Conservation (phyloP, 306 rosid species). For the Arachis stenosperma region DNA sequence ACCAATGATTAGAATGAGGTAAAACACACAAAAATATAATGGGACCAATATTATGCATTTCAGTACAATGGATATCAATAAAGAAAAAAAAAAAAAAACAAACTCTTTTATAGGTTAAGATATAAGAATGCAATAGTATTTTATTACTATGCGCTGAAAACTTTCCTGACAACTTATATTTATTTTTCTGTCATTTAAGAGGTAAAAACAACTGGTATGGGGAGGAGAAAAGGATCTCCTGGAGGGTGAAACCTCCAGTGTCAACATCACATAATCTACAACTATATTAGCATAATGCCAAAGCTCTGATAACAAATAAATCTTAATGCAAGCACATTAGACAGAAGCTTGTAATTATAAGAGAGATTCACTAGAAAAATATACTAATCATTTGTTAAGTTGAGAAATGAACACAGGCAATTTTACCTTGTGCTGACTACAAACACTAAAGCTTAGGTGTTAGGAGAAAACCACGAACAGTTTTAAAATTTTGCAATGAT, state of each 20-base stretch:
- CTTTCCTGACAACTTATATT: not conserved
- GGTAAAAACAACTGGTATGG: not conserved
- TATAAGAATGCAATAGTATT: not conserved
- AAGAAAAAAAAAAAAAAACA: not conserved
- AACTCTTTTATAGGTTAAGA: not conserved
- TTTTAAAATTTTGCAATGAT: not conserved
- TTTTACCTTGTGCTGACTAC: not conserved
- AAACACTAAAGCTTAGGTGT: conserved; percentile 11
- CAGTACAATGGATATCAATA: conserved; percentile 14
- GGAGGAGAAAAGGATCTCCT: conserved; percentile 1
- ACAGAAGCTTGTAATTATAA: conserved; percentile 4
- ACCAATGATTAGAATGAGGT: conserved; percentile 8
- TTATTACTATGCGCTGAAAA: not conserved
- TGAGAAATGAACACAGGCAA: not conserved
- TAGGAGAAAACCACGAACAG: not conserved
- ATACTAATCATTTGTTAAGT: not conserved
- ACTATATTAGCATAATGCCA: conserved; percentile 13
- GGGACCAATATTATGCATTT: not conserved
- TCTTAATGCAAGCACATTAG: conserved; percentile 2
- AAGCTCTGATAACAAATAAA: conserved; percentile 14
- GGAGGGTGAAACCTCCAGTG: not conserved
- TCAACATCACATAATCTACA: conserved; percentile 9
- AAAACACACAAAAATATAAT: not conserved
- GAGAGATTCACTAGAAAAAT: not conserved
- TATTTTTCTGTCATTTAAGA: not conserved